Evolutionary conservation across 352 stramenopile species (phyloP), one percentile per base, ranked within the genome.

Genomic region (Globisporangium recalcitrans): DNA sequence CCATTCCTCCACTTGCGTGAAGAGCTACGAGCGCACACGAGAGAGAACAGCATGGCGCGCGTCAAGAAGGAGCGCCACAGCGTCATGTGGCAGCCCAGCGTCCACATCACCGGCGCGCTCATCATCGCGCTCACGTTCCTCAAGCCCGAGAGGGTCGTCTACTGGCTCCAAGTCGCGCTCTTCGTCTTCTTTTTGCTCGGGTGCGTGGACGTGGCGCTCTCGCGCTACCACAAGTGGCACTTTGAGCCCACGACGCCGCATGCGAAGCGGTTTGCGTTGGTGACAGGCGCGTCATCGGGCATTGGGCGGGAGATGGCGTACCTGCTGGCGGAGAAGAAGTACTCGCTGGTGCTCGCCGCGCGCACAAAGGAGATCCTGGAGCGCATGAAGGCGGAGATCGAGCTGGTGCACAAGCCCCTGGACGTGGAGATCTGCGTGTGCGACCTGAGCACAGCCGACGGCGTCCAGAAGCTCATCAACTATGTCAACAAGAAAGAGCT

Each of bases 281-380:
- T 96, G 38, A 95, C 85, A 0, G 88, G 88, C 21, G 87, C 88
- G 8, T 84, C 82, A 0, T 73, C 72, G 0, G 88, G 88, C 0
- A 71, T 97, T 22, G 88, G 88, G 1, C 66, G 71, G 14, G 87
- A 91, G 63, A 91, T 91, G 67, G 84, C 85, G 51, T 93, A 86
- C 65, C 52, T 84, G 52, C 73, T 97, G 24, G 84, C 83, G 0
- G 81, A 93, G 69, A 74, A 90, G 65, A 84, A 90, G 52, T 91
- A 88, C 70, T 90, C 83, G 54, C 65, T 97, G 0, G 67, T 97
- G 29, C 54, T 96, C 13, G 74, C 77, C 11, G 85, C 74, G 26
- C 75, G 85, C 32, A 71, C 80, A 1, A 74, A 87, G 60, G 69
- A 74, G 26, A 69, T 82, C 9, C 61, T 97, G 26, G 68, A 90